Evolutionary conservation across 176 grass and related monocot species (phyloP), one percentile per base, ranked within the genome.

Genomic region (Avena insularis): DNA sequence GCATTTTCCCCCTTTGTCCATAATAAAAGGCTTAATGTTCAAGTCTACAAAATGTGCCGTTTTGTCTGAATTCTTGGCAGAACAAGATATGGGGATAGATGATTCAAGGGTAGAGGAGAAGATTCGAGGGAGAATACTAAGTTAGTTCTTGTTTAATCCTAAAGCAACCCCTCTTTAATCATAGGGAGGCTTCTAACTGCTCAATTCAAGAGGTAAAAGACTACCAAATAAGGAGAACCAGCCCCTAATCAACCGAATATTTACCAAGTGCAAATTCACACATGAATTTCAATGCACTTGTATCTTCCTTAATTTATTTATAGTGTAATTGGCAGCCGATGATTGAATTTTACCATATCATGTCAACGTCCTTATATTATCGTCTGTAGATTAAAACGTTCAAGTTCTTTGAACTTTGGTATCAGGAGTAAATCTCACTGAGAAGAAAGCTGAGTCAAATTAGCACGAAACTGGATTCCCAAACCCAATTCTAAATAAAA

Each of bases 91-190:
- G 21, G 17, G 68, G 21, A 15, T 50, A 75, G 21, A 75, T 75
- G 12, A 50, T 75, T 29, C 45, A 50, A 75, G 71, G 6, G 67
- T n/a, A 27, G 71, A 38, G 71, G 46, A 27, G 46, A 75, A 75
- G 71, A 74, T 49, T 74, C 46, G 1, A 74, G 46, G 12, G 45
- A 23, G 71, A 6, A 50, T n/a, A 50, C 23, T 27, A 15, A 8
- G 43, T 25, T 51, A 21, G 15, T 27, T 51, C 21, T 75, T 51
- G 46, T 9, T 75, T 50, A 75, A 51, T 23, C 71, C 71, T 75
- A 51, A 51, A 75, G 12, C 3, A 51, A 53, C 47, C 72, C 70
- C 47, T 75, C 23, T 75, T 75, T 53, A 75, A 75, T 75, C 71
- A 75, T n/a, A 49, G n/a, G 12, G 12, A 50, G 71, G 45, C 45